Evolutionary conservation across 495 filamentous ascomycete genomes (phyloP), one percentile per base, ranked within the genome.

Genomic region (Friedmanniomyces simplex): DNA sequence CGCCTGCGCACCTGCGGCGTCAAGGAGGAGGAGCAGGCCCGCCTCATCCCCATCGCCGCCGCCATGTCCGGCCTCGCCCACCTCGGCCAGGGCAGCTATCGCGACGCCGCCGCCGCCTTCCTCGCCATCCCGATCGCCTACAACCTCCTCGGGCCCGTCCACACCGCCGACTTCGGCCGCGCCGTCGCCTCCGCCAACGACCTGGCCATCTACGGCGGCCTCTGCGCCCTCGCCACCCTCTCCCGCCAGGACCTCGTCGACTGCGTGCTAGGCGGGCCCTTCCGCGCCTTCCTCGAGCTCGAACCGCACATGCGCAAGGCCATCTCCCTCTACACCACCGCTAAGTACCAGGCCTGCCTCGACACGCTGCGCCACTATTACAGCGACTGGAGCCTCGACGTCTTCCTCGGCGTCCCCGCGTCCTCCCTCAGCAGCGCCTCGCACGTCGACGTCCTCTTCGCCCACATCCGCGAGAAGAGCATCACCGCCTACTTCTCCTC

Each of bases 261-360:
- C 6, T 73, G 75, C 20, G 88, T 97, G 10, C 80, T 98, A 0
- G 89, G 91, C 18, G 91, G 87, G 61, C 72, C 74, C 32, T 98
- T 98, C 76, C 83, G 94, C 46, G 81, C 77, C 48, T 96, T 89
- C 70, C 80, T 98, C 2, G 91, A 98, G 68, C 78, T 91, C 1
- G 93, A 96, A 67, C 91, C 94, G 1, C 91, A 97, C 63, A 86
- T 98, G 59, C 86, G 94, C 50, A 87, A 89, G 20, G 94, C 93
- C 24, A 86, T 98, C 53, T 75, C 80, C 1, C 85, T 86, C 73
- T 97, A 97, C 70, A 85, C 88, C 62, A 87, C 82, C 54, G 86
- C 87, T 39, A 85, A 95, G 62, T 98, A 95, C 71, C 82, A 86
- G 1, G 76, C 81, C 5, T 96, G 91, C 61, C 77, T 98, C 25